Evolutionary conservation across 2,329 filamentous ascomycete genomes (phyloP).

Genomic region (Cytospora paraplurivora): DNA sequence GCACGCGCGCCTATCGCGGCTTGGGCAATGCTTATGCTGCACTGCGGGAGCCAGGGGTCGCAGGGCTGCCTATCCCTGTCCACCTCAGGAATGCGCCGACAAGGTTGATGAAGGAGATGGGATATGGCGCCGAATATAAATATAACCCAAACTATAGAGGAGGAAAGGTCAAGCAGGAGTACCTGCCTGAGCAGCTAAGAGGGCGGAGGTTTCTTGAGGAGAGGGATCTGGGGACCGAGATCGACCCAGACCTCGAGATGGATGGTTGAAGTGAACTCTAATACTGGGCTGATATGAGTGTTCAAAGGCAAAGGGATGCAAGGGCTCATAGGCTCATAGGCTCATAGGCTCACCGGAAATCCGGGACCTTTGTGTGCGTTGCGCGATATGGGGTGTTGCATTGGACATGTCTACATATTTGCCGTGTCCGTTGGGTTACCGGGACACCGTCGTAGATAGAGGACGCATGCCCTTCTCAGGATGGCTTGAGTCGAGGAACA

Average conservation of each 20-base stretch:
- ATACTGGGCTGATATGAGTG: background rate
- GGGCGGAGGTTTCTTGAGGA: slow-evolving; percentile 79
- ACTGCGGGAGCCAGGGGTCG: slow-evolving; percentile 80
- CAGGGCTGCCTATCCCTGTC: slow-evolving; percentile 77
- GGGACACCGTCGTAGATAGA: background rate
- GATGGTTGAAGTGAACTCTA: slow-evolving; percentile 26
- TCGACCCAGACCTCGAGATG: slow-evolving; percentile 69
- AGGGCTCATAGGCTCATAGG: background rate
- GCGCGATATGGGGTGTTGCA: background rate
- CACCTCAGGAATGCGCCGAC: slow-evolving; percentile 94
- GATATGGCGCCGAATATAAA: slow-evolving; percentile 90
- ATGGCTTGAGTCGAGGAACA: background rate
- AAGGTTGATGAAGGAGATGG: slow-evolving; percentile 87
- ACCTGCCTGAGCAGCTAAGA: slow-evolving; percentile 76
- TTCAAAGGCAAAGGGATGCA: background rate
- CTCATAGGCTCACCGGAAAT: background rate
- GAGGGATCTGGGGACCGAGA: slow-evolving; percentile 72
- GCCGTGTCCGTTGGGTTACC: background rate
- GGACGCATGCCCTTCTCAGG: background rate
- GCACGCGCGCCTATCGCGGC: slow-evolving; percentile 80
- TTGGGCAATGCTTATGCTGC: slow-evolving; percentile 79
- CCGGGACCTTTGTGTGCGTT: background rate
- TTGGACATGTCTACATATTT: background rate
- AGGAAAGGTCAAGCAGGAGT: slow-evolving; percentile 82
- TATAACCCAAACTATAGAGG: slow-evolving; percentile 91